Base-by-base conservation (phyloP, 148 eudicot species). In the Cornus florida region DNA sequence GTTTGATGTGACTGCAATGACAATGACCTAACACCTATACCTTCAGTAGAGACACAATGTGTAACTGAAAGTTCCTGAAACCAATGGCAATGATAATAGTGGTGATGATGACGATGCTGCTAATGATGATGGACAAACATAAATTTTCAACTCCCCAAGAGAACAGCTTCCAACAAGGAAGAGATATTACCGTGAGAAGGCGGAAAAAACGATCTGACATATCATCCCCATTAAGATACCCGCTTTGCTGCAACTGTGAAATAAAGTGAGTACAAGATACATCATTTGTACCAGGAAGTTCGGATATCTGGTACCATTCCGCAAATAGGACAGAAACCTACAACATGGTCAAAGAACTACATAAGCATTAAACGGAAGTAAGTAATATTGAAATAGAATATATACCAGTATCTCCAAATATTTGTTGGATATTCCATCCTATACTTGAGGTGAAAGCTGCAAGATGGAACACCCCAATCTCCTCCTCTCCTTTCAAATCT, bases 181-280 rank as follows among this genome's bases (percentile, higher is more conserved):
- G 35, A 64, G 72, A 46, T 56, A 76, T 79, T 73, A 93, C 97
- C 89, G 82, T 85, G 65, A 93, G 85, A 41, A 81, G 79, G 39
- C 94, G 93, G 84, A 93, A 90, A 77, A 93, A 90, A 20, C 87
- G 90, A 39, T 91, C 94, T 38, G 92, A 80, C 38, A 71, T 82
- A 57, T 93, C 97, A 88, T 93, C 93, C 56, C 93, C 97, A 81
- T 92, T 88, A 74, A 93, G 87, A 11, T 86, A 82, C 43, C 94
- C 92, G 80, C 69, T 87, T 77, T 90, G 93, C 67, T 91, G 91
- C 77, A 93, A 80, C 76, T 80, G 92, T 56, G 84, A 57, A 22
- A 88, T 83, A 77, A 72, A 90, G 77, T 77, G 88, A n/a, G 90
- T 87, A 75, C 81, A 73, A 19, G 88, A 74, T 35, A 87, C 74